Conservation (phyloP, 768 basidiomycete species). For the Hydnomerulius pinastri region DNA sequence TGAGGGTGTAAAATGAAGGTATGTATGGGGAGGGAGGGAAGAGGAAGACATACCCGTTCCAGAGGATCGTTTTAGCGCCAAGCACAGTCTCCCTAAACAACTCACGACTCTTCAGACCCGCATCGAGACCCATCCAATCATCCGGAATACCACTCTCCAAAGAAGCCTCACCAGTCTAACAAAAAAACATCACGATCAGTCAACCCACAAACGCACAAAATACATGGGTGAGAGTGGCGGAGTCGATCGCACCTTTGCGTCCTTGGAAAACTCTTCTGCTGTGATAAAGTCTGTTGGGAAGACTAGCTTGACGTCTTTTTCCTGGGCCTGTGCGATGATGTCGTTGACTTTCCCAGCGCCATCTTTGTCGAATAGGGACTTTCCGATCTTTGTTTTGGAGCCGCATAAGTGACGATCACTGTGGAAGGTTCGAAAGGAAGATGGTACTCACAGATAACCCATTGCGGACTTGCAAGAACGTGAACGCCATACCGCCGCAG, state of each 20-base stretch:
- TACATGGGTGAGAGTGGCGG: background rate
- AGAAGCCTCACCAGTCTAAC: conserved; percentile 73
- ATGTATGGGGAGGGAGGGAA: background rate
- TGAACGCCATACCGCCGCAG: conserved; percentile 98
- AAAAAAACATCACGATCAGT: background rate
- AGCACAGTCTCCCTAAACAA: conserved; percentile 79
- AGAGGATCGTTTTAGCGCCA: conserved; percentile 92
- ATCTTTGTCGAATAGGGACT: conserved; percentile 88
- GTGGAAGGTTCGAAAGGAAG: background rate
- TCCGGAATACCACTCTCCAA: conserved; percentile 86
- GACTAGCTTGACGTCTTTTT: conserved; percentile 89
- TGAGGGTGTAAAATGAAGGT: background rate
- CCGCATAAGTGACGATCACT: conserved; percentile 9
- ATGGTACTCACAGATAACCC: conserved; percentile 58
- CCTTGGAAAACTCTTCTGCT: conserved; percentile 93
- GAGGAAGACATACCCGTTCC: conserved; percentile 73
- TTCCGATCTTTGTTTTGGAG: conserved; percentile 75
- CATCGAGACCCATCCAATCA: conserved; percentile 95
- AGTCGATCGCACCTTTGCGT: conserved; percentile 81
- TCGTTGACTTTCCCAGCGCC: conserved; percentile 84
- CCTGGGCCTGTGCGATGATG: conserved; percentile 90
- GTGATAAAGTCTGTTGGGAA: conserved; percentile 96
- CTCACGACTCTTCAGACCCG: conserved; percentile 79
- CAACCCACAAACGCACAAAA: background rate
- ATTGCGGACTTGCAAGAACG: conserved; percentile 94